Base-by-base conservation (phyloP, 2,329 filamentous ascomycete genomes). In the Scedosporium apiospermum region DNA sequence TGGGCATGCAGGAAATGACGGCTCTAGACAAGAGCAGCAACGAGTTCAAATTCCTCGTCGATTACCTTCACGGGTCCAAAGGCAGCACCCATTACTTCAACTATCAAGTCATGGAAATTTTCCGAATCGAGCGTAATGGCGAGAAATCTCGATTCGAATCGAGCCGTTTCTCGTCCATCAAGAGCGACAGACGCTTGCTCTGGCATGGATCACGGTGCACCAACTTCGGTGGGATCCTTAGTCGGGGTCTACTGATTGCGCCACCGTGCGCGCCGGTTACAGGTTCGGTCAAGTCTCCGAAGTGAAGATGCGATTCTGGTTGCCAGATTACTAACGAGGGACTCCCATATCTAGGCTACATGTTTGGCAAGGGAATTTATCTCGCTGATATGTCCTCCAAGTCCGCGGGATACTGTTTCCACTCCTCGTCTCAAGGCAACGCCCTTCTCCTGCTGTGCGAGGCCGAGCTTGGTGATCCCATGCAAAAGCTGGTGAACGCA, bases 351-450 rank as follows among this genome's bases (percentile, higher is more conserved):
- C 34, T 14, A 38, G 90, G 90, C 1, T 92, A 93, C 77, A 93
- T 93, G 89, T 96, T 96, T 67, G 91, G 88, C 63, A 96, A 96
- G 73, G 91, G 91, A 55, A 89, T 96, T 57, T 96, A 96, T 71
- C 82, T 96, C 2, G 91, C 91, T 2, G 91, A 96, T 69, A 92
- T 92, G 81, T 88, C 86, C 0, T 88, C 84, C 71, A 96, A 96
- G 75, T 91, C 88, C 2, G 90, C 90, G 16, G 85, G 85, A 68
- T 96, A 96, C 76, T 95, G 90, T 71, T 82, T 74, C 61, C 71
- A 84, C 0, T 71, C 75, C 66, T 81, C 77, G 64, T 89, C 88
- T n/a, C 83, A 81, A n/a, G 82, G 84, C 21, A 84, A 86, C 23
- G 91, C 87, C 0, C 78, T 96, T 3, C 78, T 96, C 3, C 80